Evolutionary conservation across 108 stramenopile species (phyloP), one percentile per base, ranked within the genome.

Genomic region (Epithemia pelagica): DNA sequence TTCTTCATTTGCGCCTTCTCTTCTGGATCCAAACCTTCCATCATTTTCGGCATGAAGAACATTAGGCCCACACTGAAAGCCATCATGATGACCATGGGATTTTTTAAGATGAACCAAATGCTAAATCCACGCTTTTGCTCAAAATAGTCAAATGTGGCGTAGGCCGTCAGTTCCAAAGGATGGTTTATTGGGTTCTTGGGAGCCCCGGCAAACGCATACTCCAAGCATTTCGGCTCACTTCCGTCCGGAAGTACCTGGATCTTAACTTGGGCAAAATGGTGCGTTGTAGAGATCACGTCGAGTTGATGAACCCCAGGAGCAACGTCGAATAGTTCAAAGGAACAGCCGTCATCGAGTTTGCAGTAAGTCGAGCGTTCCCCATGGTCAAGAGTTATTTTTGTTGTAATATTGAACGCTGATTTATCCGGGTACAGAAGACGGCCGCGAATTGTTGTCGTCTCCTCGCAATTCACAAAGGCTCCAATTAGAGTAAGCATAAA

Each of bases 1-100:
- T 81, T 73, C 67, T 82, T 82, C 90, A 95, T 92, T 65, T 76
- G 72, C 66, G 84, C 87, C 77, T 82, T 82, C 78, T 95, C 90
- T 66, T 91, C 94, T 0, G 89, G 87, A 69, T 91, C 90, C 66
- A 95, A 46, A 52, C 74, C 79, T 64, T 89, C 90, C 94, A 95
- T 95, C 84, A 95, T 85, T 52, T 77, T 89, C 76, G 94, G 94
- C 94, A 95, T 91, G 31, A 84, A 29, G 31, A 84, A 70, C 89
- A 95, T 85, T 71, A 87, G 58, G 25, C 80, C 89, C 28, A 70
- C 87, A 30, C 70, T 75, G 37, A 90, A 77, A 2, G 88, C 30
- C 90, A 91, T 90, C 89, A 95, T 90, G 29, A 95, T 59, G 30
- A 92, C 33, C 94, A 95, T 95, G 20, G 94, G 94, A 78, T 92